Evolutionary conservation across 495 filamentous ascomycete species (phyloP), one percentile per base, ranked within the genome.

Genomic region (Lophium mytilinum): DNA sequence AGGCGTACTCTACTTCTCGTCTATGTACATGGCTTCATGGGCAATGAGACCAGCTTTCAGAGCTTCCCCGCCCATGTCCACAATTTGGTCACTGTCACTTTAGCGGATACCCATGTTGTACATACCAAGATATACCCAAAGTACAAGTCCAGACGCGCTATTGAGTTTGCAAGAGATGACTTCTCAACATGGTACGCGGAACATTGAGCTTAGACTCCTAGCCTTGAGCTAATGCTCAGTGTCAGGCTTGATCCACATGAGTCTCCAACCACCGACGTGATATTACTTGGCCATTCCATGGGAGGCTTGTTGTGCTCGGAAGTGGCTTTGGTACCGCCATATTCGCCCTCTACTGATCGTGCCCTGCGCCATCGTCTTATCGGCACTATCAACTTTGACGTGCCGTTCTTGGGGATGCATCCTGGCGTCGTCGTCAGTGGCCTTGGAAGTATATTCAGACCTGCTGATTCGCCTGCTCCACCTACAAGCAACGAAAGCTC

Each of bases 1-100:
- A 71, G 77, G n/a, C 70, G 90, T 55, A 86, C 72, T 33, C 75
- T 97, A 11, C 75, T 97, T 1, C 62, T 96, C 9, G 72, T 97
- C 19, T 96, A 89, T 67, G 83, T 97, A 63, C 90, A 95, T 72
- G 92, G 92, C 42, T 96, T 96, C 73, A 88, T 90, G 81, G 92
- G 92, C 30, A 85, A 86, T 48, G 89, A 94, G 70, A 84, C 84
- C 14, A 91, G 86, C 59, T 97, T 97, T 64, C 83, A 85, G 56
- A 84, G 83, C 30, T 92, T 96, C 59, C 92, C 92, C 1, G 85
- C 84, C 5, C 90, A 97, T 70, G 79, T 96, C 0, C 92, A 97
- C 71, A 80, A 82, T 66, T 73, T 88, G 19, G 73, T 95, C 35
- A 83, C 83, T n/a, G 71, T 78, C 1, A 76, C 81, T 0, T 67